Base-by-base conservation (phyloP, 495 filamentous ascomycete genomes). In the Tuber brumale region DNA sequence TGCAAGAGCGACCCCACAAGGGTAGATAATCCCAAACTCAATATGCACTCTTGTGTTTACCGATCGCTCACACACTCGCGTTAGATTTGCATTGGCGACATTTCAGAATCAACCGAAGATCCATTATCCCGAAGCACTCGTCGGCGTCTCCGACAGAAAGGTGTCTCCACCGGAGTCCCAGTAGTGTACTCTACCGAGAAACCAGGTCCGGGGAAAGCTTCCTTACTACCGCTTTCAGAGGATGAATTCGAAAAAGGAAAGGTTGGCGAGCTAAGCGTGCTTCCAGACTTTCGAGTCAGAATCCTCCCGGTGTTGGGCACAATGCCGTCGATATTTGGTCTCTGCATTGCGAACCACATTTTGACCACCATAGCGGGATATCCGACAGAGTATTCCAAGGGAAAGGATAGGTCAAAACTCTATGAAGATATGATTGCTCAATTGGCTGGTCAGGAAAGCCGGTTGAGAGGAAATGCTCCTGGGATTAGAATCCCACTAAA, bases 311-410 rank as follows among this genome's bases (percentile, higher is more conserved):
- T 99, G 0, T 85, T 99, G 27, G 95, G 95, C 5, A 98, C 95
- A 0, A 97, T 99, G 94, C 95, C 95, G 2, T 94, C 95, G 3
- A 89, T 97, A 0, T 99, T 99, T 85, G 95, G 95, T 21, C 92
- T 96, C 75, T 91, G 90, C 1, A 88, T 91, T 41, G 95, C 95
- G 1, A 99, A 97, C 83, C 93, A 97, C 79, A 89, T 98, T 51
- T 93, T 98, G 75, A 88, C 95, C 77, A 89, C 91, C 61, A 88
- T 97, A n/a, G 87, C 93, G 2, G 91, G 89, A 39, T 98, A 98
- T 81, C 96, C 95, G 0, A 89, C 90, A 75, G 94, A 97, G 72
- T 95, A 96, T 81, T 87, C 90, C 8, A 87, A 89, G 2, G 89
- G 88, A n/a, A 98, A 97, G 84, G 89, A 88, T 31, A 87, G 94